Base-by-base conservation (phyloP, 2,329 filamentous ascomycete species). In the Phoma sp. region DNA sequence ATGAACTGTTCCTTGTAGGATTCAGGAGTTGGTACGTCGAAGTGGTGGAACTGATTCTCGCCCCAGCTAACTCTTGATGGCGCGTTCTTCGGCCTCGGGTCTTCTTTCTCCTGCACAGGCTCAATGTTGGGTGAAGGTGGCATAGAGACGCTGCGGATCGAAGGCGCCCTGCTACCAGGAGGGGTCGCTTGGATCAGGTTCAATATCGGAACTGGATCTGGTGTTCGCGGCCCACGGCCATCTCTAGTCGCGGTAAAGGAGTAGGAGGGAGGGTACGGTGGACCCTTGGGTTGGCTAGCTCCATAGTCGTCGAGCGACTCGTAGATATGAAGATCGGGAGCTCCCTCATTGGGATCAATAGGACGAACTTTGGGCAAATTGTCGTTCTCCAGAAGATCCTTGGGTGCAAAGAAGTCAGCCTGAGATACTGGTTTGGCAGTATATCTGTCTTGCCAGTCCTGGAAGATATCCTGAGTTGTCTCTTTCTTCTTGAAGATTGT, bases 111-210 rank as follows among this genome's bases (percentile, higher is more conserved):
- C 15, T 66, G 58, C 8, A 62, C 49, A 7, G 72, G 71, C 39
- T 71, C 66, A 13, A 71, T 69, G 3, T 58, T 63, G 2, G 76
- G 76, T 2, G 74, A 76, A 17, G 72, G 64, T 21, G 70, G 73
- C 15, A 68, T 37, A 24, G 74, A 77, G 7, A 65, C 66, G 32
- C 71, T 74, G 29, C 71, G 73, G 17, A 72, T 70, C 25, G 71
- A 72, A 9, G 75, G 74, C 22, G 75, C 77, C 53, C 72, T 63
- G 55, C 82, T 84, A 19, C 77, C 79, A 19, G 85, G 85, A 17
- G 84, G 85, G 6, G 84, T 87, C 2, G 85, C 82, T 41, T 82
- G 79, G 48, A 85, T 84, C 22, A 86, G 73, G 38, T 82, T 84
- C 15, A 87, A 74, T n/a, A 66, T 71, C 10, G 84, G 84, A 19